phyloP scores from a whole-genome alignment of 805 yeast genomes.

The Candida xyloterini region DNA sequence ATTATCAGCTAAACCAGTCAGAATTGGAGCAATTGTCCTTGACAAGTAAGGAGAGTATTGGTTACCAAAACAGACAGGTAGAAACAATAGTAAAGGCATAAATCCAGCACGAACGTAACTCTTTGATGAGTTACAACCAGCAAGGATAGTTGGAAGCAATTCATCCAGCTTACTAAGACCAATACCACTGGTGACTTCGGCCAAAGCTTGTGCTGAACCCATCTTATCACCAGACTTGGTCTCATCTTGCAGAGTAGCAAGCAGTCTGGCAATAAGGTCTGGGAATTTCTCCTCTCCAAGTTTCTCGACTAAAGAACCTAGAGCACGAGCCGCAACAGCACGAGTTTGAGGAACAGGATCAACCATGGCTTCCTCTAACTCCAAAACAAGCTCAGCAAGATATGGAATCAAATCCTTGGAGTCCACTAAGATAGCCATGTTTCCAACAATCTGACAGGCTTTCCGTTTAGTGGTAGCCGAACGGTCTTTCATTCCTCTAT shows the following conservation, averaged over 20 bases:
- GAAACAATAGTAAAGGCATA: conserved; percentile 81
- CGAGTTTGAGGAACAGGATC: conserved; percentile 97
- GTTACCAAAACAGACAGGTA: conserved; percentile 92
- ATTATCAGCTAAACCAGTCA: conserved; percentile 85
- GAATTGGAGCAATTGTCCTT: conserved; percentile 85
- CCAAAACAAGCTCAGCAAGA: conserved; percentile 70
- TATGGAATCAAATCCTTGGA: conserved; percentile 83
- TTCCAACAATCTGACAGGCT: conserved; percentile 97
- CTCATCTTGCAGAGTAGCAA: conserved; percentile 75
- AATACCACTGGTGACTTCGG: conserved; percentile 90
- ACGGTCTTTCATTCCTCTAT: conserved; percentile 92
- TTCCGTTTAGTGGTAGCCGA: conserved; percentile 90
- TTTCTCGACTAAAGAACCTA: conserved; percentile 94
- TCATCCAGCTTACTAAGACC: conserved; percentile 89
- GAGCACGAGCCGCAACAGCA: conserved; percentile 95
- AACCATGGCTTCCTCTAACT: conserved; percentile 91
- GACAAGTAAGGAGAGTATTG: conserved; percentile 87
- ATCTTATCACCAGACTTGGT: conserved; percentile 82
- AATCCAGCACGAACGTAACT: conserved; percentile 83
- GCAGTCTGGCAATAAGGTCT: conserved; percentile 74
- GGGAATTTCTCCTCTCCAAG: conserved; percentile 97
- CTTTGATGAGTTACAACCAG: conserved; percentile 65
- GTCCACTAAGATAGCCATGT: conserved; percentile 95
- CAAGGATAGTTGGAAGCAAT: conserved; percentile 73
- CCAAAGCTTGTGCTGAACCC: conserved; percentile 95